phyloP scores from a whole-genome alignment of 2,329 filamentous ascomycete genomes.

The Karstenula rhodostoma region DNA sequence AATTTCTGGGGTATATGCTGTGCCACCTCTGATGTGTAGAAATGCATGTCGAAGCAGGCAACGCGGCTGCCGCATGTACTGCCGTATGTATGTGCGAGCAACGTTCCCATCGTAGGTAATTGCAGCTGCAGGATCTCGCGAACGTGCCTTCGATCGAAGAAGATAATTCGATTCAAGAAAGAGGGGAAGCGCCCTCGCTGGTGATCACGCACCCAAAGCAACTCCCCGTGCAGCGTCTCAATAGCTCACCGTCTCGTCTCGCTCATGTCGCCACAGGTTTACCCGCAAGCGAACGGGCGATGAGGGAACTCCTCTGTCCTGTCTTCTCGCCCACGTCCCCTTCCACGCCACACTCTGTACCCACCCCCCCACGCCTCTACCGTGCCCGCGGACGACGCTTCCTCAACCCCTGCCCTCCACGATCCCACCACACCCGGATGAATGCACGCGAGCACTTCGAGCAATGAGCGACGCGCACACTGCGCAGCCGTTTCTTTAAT shows the following conservation, averaged over 20 bases:
- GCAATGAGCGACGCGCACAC: background rate
- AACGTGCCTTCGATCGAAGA: too few relatives aligned
- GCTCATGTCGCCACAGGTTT: background rate
- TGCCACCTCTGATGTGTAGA: background rate
- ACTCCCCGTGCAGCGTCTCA: background rate
- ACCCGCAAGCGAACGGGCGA: too few relatives aligned
- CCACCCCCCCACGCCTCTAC: background rate
- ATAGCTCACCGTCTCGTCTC: background rate
- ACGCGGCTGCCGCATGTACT: too few relatives aligned
- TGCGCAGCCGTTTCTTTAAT: background rate
- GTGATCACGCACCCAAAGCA: background rate
- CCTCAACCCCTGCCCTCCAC: background rate
- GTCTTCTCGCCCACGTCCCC: background rate
- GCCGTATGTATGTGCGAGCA: background rate
- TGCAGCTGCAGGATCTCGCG: background rate
- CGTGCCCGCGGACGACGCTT: background rate
- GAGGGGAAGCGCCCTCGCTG: background rate
- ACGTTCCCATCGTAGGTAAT: background rate
- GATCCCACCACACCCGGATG: conserved; percentile 2
- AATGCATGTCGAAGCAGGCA: background rate
- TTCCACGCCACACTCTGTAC: background rate
- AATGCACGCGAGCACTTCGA: conserved; percentile 1
- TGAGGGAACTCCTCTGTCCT: background rate
- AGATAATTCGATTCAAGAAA: background rate
- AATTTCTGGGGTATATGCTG: background rate